Evolutionary conservation across 139 green algal genomes (phyloP), one percentile per base, ranked within the genome.

Genomic region (Trebouxia sp.): DNA sequence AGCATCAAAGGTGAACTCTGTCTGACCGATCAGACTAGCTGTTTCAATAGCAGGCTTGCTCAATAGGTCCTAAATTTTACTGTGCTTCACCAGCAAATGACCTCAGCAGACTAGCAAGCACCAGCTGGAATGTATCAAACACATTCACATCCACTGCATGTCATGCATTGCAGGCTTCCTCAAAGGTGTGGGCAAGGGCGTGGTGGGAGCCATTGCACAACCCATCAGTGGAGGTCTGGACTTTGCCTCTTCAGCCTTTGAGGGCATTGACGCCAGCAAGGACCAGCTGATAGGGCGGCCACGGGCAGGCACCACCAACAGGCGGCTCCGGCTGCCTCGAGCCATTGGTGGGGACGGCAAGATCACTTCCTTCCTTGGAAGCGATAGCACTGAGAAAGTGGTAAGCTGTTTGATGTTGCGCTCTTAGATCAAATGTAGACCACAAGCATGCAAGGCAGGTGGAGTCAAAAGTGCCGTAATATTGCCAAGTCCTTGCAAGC

Each of bases 171-270:
- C 85, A 88, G 86, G 86, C 38, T 84, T 86, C 30, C 37, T 90
- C 10, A 78, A 75, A 62, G 91, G 93, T 39, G 53, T 95, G n/a
- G 91, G 83, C 24, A 87, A 89, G 77, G 95, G 95, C 1, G 11
- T 98, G 14, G 85, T 97, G 10, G 95, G 95, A 12, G 91, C 84
- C 6, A 89, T 92, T 12, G 90, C 89, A 6, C 88, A 94, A 38
- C 92, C 94, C 1, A 77, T 98, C 14, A 92, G 88, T 53, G 94
- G 95, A 20, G 83, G 86, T 41, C 86, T 98, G 78, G 90, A 94
- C 30, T 81, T 87, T 39, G 51, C 89, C 26, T 87, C 83, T 66
- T 88, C 85, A 26, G 50, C 82, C 12, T 88, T 89, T 76, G 77
- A 84, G 75, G 84, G 84, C 65, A 87, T 86, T 28, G 85, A 83